These are phyloP conservation scores for Scedosporium dehoogii DNA, from an alignment of 2,329 filamentous ascomycete species.

Conservation along the genomic window DNA sequence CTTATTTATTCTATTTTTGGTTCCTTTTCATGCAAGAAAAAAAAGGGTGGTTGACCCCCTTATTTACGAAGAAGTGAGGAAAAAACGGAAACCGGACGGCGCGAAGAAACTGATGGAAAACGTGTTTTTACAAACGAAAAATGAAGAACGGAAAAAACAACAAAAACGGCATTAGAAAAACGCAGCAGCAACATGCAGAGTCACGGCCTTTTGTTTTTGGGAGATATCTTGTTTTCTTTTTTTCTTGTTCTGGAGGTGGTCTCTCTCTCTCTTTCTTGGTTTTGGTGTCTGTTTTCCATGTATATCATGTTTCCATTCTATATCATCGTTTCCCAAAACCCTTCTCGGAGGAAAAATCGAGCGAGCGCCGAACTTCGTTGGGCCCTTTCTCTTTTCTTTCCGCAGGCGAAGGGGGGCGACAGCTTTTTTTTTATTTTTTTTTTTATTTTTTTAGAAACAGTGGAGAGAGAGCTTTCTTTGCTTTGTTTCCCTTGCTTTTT, in stretches of 20 bases:
- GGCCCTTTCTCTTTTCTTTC: too few species aligned
- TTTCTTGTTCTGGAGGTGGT: not conserved
- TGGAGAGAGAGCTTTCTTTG: too few species aligned
- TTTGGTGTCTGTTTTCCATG: not conserved
- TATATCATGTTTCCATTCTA: not conserved
- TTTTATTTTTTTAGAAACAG: too few species aligned
- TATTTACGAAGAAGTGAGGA: not conserved
- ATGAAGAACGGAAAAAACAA: not conserved
- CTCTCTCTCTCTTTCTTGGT: not conserved
- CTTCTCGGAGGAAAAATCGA: too few species aligned
- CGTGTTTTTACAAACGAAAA: not conserved
- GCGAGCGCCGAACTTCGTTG: too few species aligned
- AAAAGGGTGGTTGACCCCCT: not conserved
- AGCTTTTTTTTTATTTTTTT: too few species aligned
- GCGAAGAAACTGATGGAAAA: not conserved
- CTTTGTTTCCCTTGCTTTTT: not conserved
- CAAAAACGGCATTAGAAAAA: not conserved
- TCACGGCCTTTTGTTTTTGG: not conserved
- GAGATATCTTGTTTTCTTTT: not conserved
- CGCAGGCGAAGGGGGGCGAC: too few species aligned
- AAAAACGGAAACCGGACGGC: not conserved
- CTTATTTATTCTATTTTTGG: conserved; percentile 6
- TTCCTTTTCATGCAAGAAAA: not conserved
- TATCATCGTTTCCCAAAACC: too few species aligned
- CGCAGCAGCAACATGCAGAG: not conserved